phyloP scores from a whole-genome alignment of 441 rosid genomes.

The Euphorbia celastroides region DNA sequence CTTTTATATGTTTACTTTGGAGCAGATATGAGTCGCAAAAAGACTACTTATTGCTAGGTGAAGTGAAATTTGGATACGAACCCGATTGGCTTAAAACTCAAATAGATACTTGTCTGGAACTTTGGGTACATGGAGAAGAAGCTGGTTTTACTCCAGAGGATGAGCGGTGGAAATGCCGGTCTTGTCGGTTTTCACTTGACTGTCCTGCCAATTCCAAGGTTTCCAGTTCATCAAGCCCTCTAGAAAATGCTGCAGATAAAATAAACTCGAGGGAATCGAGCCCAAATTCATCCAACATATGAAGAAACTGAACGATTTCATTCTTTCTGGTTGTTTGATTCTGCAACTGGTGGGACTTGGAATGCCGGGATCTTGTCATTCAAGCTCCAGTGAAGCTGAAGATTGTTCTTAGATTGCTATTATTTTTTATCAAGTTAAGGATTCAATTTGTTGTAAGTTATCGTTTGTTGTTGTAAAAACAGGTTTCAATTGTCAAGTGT shows the following conservation, averaged over 20 bases:
- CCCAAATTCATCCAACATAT: neutral
- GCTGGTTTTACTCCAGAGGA: constrained; percentile 53
- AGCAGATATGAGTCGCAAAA: constrained; percentile 69
- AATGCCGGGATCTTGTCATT: neutral
- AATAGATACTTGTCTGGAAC: constrained; percentile 37
- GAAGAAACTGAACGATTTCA: neutral
- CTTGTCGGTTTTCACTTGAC: constrained; percentile 43
- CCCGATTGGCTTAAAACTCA: constrained; percentile 44
- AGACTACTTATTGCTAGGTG: constrained; percentile 59
- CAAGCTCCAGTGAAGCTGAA: neutral
- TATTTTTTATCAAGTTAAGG: neutral
- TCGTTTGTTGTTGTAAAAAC: neutral
- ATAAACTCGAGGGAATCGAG: constrained; percentile 2
- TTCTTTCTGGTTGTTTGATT: neutral
- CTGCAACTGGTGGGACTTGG: neutral
- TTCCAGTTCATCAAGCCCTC: constrained; percentile 1
- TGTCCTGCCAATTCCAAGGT: constrained; percentile 35
- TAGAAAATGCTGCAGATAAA: neutral
- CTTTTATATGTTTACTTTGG: too few relatives aligned
- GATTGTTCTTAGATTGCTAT: neutral
- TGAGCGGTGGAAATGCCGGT: constrained; percentile 80
- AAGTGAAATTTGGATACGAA: constrained; percentile 50
- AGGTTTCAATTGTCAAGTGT: neutral
- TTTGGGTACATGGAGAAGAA: constrained; percentile 64
- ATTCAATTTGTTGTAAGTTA: neutral